Conservation (phyloP, 2,329 filamentous ascomycete genomes). For the Colletotrichum higginsianum region DNA sequence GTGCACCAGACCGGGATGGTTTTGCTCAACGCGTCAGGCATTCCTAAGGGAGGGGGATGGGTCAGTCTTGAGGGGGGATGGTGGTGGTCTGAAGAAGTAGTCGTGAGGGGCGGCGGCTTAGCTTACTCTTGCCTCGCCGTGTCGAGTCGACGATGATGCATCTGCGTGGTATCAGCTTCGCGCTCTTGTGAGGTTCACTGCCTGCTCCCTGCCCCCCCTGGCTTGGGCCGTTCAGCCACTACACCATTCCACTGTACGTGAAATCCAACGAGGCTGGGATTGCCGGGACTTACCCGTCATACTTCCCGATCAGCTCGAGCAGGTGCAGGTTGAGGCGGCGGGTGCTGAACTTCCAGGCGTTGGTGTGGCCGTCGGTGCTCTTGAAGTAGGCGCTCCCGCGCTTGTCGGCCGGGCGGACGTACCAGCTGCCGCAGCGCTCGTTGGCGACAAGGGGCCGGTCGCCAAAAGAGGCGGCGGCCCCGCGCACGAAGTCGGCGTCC, state of each 20-base stretch:
- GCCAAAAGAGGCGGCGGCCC: conserved; percentile 68
- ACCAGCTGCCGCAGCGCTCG: conserved; percentile 97
- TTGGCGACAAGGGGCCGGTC: conserved; percentile 86
- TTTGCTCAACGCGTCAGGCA: conserved; percentile 95
- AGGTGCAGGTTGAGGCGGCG: conserved; percentile 89
- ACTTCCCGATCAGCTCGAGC: conserved; percentile 74
- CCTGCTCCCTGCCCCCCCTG: neutral
- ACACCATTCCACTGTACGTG: neutral
- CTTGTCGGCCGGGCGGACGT: conserved; percentile 78
- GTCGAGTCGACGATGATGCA: conserved; percentile 95
- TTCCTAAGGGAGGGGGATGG: conserved; percentile 63
- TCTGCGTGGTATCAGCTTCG: conserved; percentile 54
- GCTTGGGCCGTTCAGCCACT: neutral
- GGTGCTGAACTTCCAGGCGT: conserved; percentile 91
- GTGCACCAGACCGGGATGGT: conserved; percentile 95
- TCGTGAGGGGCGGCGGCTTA: neutral
- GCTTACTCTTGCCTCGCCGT: conserved; percentile 84
- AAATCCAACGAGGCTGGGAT: too few relatives aligned
- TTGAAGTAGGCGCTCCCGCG: conserved; percentile 92
- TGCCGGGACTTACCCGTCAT: conserved; percentile 72
- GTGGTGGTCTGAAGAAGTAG: neutral
- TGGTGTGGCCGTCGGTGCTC: conserved; percentile 94
- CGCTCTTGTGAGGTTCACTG: neutral
- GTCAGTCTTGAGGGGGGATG: conserved; percentile 23
- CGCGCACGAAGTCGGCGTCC: conserved; percentile 82